Conservation (phyloP, 1,284 basidiomycete species). For the Wallemia hederae region DNA sequence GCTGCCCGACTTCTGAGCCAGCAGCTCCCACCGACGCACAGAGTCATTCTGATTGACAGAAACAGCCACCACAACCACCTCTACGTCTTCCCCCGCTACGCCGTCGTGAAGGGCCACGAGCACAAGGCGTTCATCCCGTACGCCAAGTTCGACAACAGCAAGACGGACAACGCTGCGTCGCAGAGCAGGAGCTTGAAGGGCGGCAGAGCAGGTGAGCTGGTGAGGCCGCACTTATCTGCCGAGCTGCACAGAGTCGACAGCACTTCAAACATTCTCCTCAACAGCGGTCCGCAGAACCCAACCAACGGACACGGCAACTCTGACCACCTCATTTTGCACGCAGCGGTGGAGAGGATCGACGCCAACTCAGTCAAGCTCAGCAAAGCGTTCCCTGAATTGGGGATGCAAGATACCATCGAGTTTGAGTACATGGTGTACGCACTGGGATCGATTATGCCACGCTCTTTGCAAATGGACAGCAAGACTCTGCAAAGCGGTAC, state of each 20-base stretch:
- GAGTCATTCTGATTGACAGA: slow-evolving; percentile 37
- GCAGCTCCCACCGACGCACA: slow-evolving; percentile 28
- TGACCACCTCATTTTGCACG: neutral
- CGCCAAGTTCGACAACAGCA: neutral
- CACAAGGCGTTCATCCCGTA: slow-evolving; percentile 32
- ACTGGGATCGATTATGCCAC: slow-evolving; percentile 15
- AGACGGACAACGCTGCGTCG: slow-evolving; percentile 1
- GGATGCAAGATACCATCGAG: slow-evolving; percentile 12
- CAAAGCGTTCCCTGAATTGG: slow-evolving; percentile 6
- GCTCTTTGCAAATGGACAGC: slow-evolving; percentile 16
- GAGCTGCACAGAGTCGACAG: neutral
- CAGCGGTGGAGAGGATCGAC: neutral
- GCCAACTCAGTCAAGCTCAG: slow-evolving; percentile 1
- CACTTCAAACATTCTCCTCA: neutral
- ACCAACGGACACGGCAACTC: slow-evolving; percentile 2
- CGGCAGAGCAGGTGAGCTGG: slow-evolving; percentile 2
- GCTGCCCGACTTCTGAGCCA: slow-evolving; percentile 29
- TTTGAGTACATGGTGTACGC: slow-evolving; percentile 21
- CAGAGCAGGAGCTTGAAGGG: slow-evolving; percentile 4
- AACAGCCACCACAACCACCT: slow-evolving; percentile 19
- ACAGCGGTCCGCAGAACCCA: neutral
- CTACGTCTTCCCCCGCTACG: slow-evolving; percentile 22
- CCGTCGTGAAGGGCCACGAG: slow-evolving; percentile 18
- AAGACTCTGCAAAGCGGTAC: slow-evolving; percentile 9
- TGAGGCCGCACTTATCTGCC: neutral